phyloP scores from a whole-genome alignment of 805 yeast species.

The Candida railenensis region DNA sequence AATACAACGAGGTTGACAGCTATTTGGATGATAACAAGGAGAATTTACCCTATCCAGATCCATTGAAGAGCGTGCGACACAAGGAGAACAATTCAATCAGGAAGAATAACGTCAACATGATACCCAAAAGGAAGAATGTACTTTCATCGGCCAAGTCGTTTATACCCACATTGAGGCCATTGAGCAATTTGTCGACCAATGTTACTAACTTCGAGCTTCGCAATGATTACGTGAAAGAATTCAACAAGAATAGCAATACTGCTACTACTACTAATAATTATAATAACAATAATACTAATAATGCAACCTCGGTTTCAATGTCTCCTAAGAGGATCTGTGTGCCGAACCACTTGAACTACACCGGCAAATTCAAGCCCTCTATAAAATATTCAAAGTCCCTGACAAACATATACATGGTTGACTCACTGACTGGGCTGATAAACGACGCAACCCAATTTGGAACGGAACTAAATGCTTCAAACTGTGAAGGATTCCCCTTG shows the following conservation, averaged over 20 bases:
- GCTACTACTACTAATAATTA: not conserved
- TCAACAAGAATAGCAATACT: not conserved
- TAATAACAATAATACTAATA: not conserved
- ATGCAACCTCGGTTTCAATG: not conserved
- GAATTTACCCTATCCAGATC: conserved; percentile 27
- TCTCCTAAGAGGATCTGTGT: conserved; percentile 45
- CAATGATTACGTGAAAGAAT: not conserved
- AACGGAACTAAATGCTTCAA: conserved; percentile 63
- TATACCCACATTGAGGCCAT: conserved; percentile 29
- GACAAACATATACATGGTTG: conserved; percentile 49
- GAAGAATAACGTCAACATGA: conserved; percentile 17
- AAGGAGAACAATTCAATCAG: conserved; percentile 14
- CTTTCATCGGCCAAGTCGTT: conserved; percentile 6
- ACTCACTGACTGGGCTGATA: conserved; percentile 57
- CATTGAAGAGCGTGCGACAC: conserved; percentile 18
- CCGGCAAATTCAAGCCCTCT: conserved; percentile 27
- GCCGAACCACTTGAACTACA: conserved; percentile 31
- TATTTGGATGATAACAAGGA: conserved; percentile 32
- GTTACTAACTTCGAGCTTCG: conserved; percentile 14
- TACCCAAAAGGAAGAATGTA: conserved; percentile 8
- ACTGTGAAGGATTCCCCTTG: conserved; percentile 60
- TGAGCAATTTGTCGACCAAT: conserved; percentile 14
- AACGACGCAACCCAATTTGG: conserved; percentile 70
- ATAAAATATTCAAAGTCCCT: conserved; percentile 19
- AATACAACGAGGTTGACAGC: conserved; percentile 22